Percentiles rank a stretch among this genome's conserved stretches.
Evolutionary conservation across 148 eudicot species (phyloP).

Genomic region (Cornus controversa): DNA sequence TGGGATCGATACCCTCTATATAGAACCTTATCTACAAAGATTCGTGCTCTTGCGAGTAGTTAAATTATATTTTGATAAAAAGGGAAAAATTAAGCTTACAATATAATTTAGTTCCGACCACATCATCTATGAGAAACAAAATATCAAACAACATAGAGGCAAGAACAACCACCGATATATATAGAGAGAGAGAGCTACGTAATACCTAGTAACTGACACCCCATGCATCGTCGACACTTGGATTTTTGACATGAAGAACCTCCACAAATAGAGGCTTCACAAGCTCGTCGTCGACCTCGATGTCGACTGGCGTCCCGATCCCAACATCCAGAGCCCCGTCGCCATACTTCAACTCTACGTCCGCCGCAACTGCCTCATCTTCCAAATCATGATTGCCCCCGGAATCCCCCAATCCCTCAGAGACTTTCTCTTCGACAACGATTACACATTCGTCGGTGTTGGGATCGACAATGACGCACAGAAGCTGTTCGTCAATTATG

Average conservation of each 20-base stretch:
- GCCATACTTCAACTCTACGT: conserved; percentile 22
- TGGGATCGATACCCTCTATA: too few relatives aligned
- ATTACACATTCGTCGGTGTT: background rate
- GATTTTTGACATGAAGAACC: conserved; percentile 12
- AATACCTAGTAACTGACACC: conserved; percentile 14
- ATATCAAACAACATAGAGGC: too few relatives aligned
- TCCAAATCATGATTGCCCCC: background rate
- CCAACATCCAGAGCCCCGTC: background rate
- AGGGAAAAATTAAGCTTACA: too few relatives aligned
- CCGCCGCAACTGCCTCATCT: conserved; percentile 18
- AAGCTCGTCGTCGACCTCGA: conserved; percentile 20
- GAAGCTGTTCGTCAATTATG: background rate
- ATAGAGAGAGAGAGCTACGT: too few relatives aligned
- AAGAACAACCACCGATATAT: too few relatives aligned
- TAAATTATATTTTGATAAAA: too few relatives aligned
- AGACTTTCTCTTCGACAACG: background rate
- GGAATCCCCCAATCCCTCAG: background rate
- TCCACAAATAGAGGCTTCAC: background rate
- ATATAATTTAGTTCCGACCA: too few relatives aligned
- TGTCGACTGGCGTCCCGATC: conserved; percentile 19
- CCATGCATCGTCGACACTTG: conserved; percentile 21
- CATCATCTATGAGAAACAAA: too few relatives aligned
- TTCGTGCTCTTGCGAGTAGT: too few relatives aligned
- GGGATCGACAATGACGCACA: background rate
- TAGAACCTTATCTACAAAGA: too few relatives aligned